phyloP scores from a whole-genome alignment of 305 asterid genomes.

The Stenogyne calaminthoides region DNA sequence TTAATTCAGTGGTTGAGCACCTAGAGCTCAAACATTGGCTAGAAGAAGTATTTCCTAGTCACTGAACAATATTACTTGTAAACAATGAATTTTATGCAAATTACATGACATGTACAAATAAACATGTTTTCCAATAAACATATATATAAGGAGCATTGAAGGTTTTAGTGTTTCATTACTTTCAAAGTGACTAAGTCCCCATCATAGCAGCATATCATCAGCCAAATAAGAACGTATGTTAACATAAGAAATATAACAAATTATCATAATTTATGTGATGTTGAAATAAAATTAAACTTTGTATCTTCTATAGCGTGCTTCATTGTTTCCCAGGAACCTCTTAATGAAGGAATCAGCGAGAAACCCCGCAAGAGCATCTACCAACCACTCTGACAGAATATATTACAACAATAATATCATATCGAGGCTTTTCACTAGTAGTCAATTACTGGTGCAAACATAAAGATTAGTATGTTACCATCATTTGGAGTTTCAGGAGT shows the following conservation, averaged over 20 bases:
- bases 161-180: constrained; percentile 19
- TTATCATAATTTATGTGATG: constrained; percentile 16
- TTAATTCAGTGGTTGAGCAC: background rate
- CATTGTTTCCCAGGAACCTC: constrained; percentile 91
- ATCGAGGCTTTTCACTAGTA: constrained; percentile 17
- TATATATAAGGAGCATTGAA: background rate
- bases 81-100: background rate
- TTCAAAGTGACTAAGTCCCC: constrained; percentile 18
- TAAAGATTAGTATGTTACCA: constrained; percentile 52
- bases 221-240: too few species aligned
- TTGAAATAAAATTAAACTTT: constrained; percentile 61
- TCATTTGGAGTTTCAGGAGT: constrained; percentile 89
- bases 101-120: constrained; percentile 17
- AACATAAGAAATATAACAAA: constrained; percentile 14
- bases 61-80: background rate
- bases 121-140: constrained; percentile 13
- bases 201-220: constrained; percentile 14
- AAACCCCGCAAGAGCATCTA: constrained; percentile 98
- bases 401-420: constrained; percentile 41
- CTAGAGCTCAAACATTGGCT: constrained; percentile 13
- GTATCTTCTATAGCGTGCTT: constrained; percentile 95
- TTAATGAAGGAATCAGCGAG: constrained; percentile 86
- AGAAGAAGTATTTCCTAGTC: constrained; percentile 1
- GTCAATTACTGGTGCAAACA: constrained; percentile 29
- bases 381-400: constrained; percentile 80